Percentiles rank a stretch among this genome's conserved stretches.
Evolutionary conservation across 441 rosid genomes (phyloP).

Genomic region (Arabidopsis lyrata): DNA sequence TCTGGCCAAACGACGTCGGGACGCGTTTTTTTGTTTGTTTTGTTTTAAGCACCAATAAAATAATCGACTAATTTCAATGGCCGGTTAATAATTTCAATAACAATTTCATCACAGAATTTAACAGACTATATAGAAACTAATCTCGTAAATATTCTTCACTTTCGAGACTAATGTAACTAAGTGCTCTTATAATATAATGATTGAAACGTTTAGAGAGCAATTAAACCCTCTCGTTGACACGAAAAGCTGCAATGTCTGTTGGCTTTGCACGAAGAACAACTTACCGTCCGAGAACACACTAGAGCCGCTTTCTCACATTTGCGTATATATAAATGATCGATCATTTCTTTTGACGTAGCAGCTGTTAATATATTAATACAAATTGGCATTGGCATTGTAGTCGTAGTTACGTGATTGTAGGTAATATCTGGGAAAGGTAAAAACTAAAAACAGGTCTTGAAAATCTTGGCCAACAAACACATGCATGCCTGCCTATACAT

Average conservation of each 20-base stretch:
- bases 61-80: not conserved
- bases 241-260: constrained; percentile 43
- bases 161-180: not conserved
- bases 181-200: not conserved
- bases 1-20: not conserved
- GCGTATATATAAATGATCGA: constrained; percentile 5
- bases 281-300: constrained; percentile 27
- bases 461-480: constrained; percentile 33
- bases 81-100: not conserved
- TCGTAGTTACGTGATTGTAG: constrained; percentile 12
- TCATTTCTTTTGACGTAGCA: not conserved
- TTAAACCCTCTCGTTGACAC: constrained; percentile 29
- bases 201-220: not conserved
- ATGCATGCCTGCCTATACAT: constrained; percentile 3
- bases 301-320: constrained; percentile 33
- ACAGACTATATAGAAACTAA: not conserved
- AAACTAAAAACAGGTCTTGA: constrained; percentile 5
- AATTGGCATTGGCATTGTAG: not conserved
- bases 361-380: not conserved
- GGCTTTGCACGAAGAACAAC: constrained; percentile 41
- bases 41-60: not conserved
- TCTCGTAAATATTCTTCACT: not conserved
- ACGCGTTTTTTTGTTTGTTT: constrained; percentile 22
- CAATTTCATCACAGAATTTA: not conserved
- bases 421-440: constrained; percentile 29